phyloP scores from a whole-genome alignment of 805 yeast species.

The Candida maris region DNA sequence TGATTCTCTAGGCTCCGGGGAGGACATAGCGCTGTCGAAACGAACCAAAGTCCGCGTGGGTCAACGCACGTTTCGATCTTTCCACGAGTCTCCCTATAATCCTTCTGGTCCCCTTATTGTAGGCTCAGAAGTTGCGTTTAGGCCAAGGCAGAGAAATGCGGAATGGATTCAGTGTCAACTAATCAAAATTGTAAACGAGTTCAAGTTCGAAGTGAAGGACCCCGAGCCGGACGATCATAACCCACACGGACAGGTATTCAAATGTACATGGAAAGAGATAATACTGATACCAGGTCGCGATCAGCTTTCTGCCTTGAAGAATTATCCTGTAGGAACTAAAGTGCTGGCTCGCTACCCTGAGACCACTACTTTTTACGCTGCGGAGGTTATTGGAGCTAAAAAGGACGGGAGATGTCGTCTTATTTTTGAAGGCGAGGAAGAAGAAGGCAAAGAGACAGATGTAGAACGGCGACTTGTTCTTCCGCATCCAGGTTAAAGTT shows the following conservation, averaged over 20 bases:
- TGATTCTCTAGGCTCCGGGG: neutral
- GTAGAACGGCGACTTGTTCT: constrained; percentile 82
- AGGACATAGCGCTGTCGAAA: constrained; percentile 7
- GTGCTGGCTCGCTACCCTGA: constrained; percentile 96
- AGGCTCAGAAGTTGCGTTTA: constrained; percentile 87
- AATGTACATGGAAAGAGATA: constrained; percentile 77
- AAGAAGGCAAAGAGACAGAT: constrained; percentile 90
- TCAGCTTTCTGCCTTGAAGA: constrained; percentile 32
- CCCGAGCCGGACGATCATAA: constrained; percentile 96
- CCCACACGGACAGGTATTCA: constrained; percentile 82
- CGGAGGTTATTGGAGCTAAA: constrained; percentile 77
- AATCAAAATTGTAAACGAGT: constrained; percentile 46
- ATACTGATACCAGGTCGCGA: constrained; percentile 59
- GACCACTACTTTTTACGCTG: constrained; percentile 94
- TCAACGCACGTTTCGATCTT: constrained; percentile 21
- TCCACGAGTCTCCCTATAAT: constrained; percentile 52
- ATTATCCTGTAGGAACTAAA: constrained; percentile 70
- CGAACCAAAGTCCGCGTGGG: constrained; percentile 7
- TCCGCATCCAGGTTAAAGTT: constrained; percentile 44
- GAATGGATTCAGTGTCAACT: constrained; percentile 98
- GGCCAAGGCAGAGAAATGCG: constrained; percentile 62
- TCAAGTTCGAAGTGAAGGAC: constrained; percentile 83
- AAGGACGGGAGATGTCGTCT: constrained; percentile 75
- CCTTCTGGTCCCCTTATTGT: constrained; percentile 54
- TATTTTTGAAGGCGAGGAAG: constrained; percentile 95